A percentile compares a stretch with the other conserved stretches of the same genome.
Evolutionary conservation across 2,329 filamentous ascomycete genomes (phyloP).

Genomic region (Neurospora sp.): DNA sequence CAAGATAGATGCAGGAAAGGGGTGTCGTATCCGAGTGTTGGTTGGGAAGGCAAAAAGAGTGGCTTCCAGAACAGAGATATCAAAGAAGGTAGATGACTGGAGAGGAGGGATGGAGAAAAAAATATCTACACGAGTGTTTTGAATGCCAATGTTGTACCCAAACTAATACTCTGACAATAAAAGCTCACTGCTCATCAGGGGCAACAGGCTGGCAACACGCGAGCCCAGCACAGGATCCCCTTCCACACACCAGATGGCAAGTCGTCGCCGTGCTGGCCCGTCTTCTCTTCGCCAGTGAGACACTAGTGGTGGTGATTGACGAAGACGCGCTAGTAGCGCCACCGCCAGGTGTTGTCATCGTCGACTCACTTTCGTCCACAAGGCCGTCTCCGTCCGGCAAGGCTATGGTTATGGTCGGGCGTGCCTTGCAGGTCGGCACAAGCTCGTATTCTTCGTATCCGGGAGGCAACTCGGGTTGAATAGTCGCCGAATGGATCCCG

Average conservation of each 20-base stretch:
- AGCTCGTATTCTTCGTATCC: background rate
- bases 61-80: no score
- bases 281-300: background rate
- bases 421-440: background rate
- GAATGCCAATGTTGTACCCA: background rate
- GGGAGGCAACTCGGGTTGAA: conserved; percentile 50
- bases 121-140: background rate
- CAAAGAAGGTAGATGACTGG: no score
- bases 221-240: conserved; percentile 8
- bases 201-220: background rate
- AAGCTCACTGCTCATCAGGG: background rate
- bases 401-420: background rate
- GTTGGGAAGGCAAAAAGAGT: no score
- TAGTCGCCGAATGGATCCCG: conserved; percentile 59
- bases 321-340: background rate
- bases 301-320: background rate
- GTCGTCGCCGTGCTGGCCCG: conserved; percentile 11
- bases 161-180: background rate
- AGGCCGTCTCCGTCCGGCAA: background rate
- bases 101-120: background rate
- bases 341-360: background rate
- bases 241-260: conserved; percentile 44
- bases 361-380: background rate
- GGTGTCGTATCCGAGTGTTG: no score
- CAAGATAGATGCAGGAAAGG: background rate